Conservation (phyloP, 805 yeast genomes). For the Tetrapisispora pingtungensis region DNA sequence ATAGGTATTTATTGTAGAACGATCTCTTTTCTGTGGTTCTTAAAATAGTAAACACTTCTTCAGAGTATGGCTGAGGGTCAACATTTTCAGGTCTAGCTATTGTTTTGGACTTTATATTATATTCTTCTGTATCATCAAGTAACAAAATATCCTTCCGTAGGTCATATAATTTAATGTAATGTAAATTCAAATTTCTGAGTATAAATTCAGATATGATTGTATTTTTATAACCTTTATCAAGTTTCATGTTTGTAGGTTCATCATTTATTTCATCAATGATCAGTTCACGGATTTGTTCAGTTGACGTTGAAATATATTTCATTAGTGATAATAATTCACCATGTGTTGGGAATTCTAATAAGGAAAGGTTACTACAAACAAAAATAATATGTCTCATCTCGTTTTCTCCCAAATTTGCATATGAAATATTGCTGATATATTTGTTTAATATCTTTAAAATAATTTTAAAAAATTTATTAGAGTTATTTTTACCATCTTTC, state of each 20-base stretch:
- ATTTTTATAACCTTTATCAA: conserved; percentile 2
- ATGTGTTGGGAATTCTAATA: conserved; percentile 13
- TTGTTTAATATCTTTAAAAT: conserved; percentile 9
- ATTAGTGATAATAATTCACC: conserved; percentile 14
- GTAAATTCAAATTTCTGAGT: conserved; percentile 8
- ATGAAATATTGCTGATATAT: conserved; percentile 6
- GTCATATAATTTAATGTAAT: conserved; percentile 9
- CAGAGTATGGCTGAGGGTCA: not conserved
- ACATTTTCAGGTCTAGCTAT: not conserved
- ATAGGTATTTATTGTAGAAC: not conserved
- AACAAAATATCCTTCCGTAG: conserved; percentile 10
- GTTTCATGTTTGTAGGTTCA: not conserved
- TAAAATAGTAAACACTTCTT: not conserved
- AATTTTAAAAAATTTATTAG: conserved; percentile 11
- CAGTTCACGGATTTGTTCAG: conserved; percentile 19
- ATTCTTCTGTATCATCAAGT: conserved; percentile 8
- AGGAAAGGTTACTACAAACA: conserved; percentile 15
- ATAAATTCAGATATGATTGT: conserved; percentile 9
- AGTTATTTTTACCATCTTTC: conserved; percentile 11
- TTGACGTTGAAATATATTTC: conserved; percentile 12
- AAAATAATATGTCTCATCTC: conserved; percentile 13
- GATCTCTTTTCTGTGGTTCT: not conserved
- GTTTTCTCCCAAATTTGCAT: conserved; percentile 4
- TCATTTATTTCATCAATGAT: conserved; percentile 12
- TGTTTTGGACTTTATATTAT: conserved; percentile 12